Evolutionary conservation across 179 eudicot genomes (phyloP), one percentile per base, ranked within the genome.

Genomic region (Carnegiea gigantea): DNA sequence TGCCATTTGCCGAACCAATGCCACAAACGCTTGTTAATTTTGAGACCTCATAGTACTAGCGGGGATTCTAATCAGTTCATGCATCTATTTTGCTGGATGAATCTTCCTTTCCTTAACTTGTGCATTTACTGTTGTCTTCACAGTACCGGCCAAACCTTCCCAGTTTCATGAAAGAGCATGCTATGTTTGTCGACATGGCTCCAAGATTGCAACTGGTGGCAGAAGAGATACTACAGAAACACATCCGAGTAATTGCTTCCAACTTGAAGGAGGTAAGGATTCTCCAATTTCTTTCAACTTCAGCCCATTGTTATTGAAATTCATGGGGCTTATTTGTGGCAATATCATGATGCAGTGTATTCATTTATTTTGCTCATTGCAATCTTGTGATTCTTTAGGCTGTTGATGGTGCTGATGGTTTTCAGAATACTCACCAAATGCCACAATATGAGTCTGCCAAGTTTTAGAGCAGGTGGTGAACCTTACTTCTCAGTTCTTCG

Each of bases 391-490:
- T 85, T 78, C 83, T 43, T 59, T 79, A 94, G 99, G 98, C 95
- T 71, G 82, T 93, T 75, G 99, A 96, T 88, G 97, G 95, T 26
- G 99, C 98, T 70, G 91, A 96, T 85, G 99, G 99, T 81, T 96
- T 93, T 86, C 98, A 94, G 83, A 96, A 94, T 83, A 93, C 99
- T 80, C 98, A 96, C 87, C 93, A 92, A 86, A 88, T 84, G 79
- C 87, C 89, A 40, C 90, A 91, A 80, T 93, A 85, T 49, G 97
- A 94, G 84, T 92, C 98, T 87, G 93, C 98, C 57, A 93, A 94
- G 81, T 92, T 96, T 75, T 96, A 54, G 99, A 96, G 78, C 99
- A 92, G 98, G 99, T 94, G 85, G 44, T 59, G 46, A 13, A 67
- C 71, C 38, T 17, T 6, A 70, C 33, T 70, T n/a, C 14, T n/a